A percentile compares a stretch with the other conserved stretches of the same genome.
phyloP scores from a whole-genome alignment of 116 monocot species.

The Phalaenopsis hybrid region DNA sequence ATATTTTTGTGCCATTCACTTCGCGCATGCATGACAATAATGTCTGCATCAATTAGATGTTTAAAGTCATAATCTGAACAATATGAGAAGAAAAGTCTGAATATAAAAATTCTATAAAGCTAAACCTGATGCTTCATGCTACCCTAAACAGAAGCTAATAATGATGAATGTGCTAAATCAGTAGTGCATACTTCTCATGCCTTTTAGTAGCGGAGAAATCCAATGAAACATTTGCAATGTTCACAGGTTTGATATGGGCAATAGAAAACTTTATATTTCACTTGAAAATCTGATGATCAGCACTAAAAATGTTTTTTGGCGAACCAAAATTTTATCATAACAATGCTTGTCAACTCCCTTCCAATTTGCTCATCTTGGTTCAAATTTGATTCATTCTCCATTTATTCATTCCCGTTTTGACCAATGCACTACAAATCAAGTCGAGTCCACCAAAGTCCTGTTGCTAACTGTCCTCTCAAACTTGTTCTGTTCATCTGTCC shows the following conservation, averaged over 20 bases:
- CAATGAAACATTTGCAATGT: not conserved
- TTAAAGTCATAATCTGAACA: too few relatives aligned
- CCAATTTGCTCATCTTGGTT: not conserved
- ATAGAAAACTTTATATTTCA: not conserved
- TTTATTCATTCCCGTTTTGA: not conserved
- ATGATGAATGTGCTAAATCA: not conserved
- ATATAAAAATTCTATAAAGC: too few relatives aligned
- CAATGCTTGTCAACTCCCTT: not conserved
- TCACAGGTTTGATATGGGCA: not conserved
- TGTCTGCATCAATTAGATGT: too few relatives aligned
- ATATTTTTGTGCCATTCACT: not conserved
- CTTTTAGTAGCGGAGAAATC: not conserved
- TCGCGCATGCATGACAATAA: too few relatives aligned
- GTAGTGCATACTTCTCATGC: not conserved
- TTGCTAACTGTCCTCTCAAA: not conserved
- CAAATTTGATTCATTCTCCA: not conserved
- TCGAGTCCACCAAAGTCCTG: not conserved
- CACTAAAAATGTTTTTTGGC: not conserved
- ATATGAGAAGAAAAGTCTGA: too few relatives aligned
- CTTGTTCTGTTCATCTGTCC: slow-evolving; percentile 7
- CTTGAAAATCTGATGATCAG: not conserved
- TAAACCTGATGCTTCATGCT: too few relatives aligned
- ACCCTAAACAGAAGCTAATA: too few relatives aligned
- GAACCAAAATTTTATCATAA: not conserved
- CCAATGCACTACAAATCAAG: not conserved